phyloP scores from a whole-genome alignment of 2,329 filamentous ascomycete genomes.

The Orbilia brochopaga region DNA sequence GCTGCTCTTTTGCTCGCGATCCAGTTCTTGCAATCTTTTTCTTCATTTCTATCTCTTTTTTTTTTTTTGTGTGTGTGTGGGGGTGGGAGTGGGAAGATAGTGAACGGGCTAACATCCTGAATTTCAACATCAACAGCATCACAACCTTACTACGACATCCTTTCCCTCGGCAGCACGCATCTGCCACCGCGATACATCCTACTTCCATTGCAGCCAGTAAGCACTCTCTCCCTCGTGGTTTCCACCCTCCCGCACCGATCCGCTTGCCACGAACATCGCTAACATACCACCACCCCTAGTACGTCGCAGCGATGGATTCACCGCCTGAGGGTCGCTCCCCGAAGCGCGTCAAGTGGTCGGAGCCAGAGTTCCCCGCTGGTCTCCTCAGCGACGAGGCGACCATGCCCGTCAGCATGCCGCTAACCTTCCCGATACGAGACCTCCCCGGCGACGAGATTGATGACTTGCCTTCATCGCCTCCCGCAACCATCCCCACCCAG shows the following conservation, averaged over 20 bases:
- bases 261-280: not conserved
- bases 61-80: not conserved
- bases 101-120: not conserved
- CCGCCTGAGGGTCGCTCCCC: conserved; percentile 27
- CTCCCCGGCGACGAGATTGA: conserved; percentile 53
- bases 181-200: not conserved
- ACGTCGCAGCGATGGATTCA: conserved; percentile 22
- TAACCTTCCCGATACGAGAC: conserved; percentile 29
- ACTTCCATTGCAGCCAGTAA: too few relatives aligned
- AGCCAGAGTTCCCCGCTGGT: conserved; percentile 59
- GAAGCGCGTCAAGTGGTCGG: conserved; percentile 37
- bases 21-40: not conserved
- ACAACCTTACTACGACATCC: not conserved
- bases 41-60: not conserved
- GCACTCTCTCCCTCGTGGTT: too few relatives aligned
- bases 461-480: conserved; percentile 58
- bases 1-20: not conserved
- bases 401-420: conserved; percentile 17
- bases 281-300: not conserved
- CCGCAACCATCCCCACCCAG: conserved; percentile 62
- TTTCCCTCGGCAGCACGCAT: not conserved
- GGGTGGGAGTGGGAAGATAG: not conserved
- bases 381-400: conserved; percentile 56
- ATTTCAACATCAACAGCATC: not conserved
- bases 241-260: too few relatives aligned